Base-by-base conservation (phyloP, 768 basidiomycete genomes). In the Serendipita sp. region DNA sequence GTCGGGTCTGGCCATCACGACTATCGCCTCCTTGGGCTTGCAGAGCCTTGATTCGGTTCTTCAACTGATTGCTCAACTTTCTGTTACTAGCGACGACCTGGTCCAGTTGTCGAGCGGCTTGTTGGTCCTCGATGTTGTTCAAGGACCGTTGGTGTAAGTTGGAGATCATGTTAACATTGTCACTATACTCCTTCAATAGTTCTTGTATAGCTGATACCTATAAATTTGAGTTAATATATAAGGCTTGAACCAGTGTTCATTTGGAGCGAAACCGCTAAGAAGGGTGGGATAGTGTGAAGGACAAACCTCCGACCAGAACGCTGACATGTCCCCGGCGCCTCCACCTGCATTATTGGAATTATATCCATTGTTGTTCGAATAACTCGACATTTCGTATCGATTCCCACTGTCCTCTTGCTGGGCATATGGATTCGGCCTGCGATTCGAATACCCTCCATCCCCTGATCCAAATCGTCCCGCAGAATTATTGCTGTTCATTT, bases 181-280 rank as follows among this genome's bases (percentile, higher is more conserved):
- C 76, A 66, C 85, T 88, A 74, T 88, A 88, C 8, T 78, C 78
- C 28, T 79, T 76, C 44, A 91, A 75, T 63, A 75, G 77, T 66
- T 90, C 87, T 80, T 89, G 87, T 54, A 92, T 75, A 47, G 81
- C 83, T 28, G 85, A 79, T 68, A 92, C 86, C 90, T 91, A 65
- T 7, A 28, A 46, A 32, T 34, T 15, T 36, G 10, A 38, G 51
- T 41, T 36, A 32, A 46, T 16, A n/a, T 16, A 47, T 34, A 44
- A 32, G 7, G 48, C 56, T 32, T 63, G 65, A 15, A 64, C 48
- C 2, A 52, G 56, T 46, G 64, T 47, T 65, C 66, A 8, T 65
- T 30, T 65, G 66, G 15, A 60, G 63, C 58, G 30, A 66, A 44
- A 73, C 72, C 36, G 72, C 83, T 5, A 41, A 41, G 5, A 68